phyloP scores from a whole-genome alignment of 441 rosid species.

The Gossypium davidsonii region DNA sequence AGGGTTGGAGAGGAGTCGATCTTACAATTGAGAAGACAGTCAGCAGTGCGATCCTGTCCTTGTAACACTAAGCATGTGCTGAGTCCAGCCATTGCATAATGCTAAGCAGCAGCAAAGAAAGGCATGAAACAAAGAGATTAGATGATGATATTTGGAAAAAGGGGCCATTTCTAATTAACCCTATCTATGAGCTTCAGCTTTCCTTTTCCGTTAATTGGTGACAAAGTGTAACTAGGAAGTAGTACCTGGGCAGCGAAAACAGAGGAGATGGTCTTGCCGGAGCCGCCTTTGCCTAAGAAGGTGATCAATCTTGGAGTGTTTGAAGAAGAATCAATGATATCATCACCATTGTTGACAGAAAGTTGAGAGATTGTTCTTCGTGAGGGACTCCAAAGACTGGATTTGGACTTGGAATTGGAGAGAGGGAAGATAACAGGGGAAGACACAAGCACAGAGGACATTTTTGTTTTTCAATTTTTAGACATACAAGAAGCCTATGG shows the following conservation, averaged over 20 bases:
- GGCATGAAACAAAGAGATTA: neutral
- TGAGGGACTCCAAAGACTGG: neutral
- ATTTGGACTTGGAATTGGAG: constrained; percentile 14
- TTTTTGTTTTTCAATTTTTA: neutral
- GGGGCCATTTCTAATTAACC: neutral
- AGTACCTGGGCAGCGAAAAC: constrained; percentile 80
- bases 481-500: neutral
- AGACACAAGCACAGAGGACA: constrained; percentile 10
- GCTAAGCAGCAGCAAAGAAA: constrained; percentile 33
- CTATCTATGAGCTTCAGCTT: neutral
- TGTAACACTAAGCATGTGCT: constrained; percentile 74
- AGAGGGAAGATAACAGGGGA: constrained; percentile 13
- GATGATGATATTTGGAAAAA: neutral
- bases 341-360: constrained; percentile 4
- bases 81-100: constrained; percentile 71
- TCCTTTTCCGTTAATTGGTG: neutral
- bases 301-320: constrained; percentile 52
- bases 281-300: constrained; percentile 86
- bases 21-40: constrained; percentile 63
- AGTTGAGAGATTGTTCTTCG: constrained; percentile 9
- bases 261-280: constrained; percentile 84
- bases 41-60: constrained; percentile 72
- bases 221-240: neutral
- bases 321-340: constrained; percentile 14
- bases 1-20: constrained; percentile 56